Base-by-base conservation (phyloP, 2,329 filamentous ascomycete genomes). In the Fusarium camptoceras region DNA sequence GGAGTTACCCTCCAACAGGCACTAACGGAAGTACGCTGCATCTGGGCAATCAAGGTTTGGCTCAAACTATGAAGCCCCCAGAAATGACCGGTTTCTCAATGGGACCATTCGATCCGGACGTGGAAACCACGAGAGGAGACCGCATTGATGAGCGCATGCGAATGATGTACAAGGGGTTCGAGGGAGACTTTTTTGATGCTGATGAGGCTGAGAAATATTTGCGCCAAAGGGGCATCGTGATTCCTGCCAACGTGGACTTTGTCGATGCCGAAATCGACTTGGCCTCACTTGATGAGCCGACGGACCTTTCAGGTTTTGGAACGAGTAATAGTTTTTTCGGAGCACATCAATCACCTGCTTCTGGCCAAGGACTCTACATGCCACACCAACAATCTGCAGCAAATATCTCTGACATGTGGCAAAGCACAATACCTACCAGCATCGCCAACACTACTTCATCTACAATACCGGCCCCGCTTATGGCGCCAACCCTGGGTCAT, bases 121-220 rank as follows among this genome's bases (percentile, higher is more conserved):
- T 83, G 4, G 80, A 80, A 30, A 71, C 80, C 2, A 77, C 81
- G 2, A 78, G 82, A 20, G 83, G 86, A 27, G 76, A 80, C 8
- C 72, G 79, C 22, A 71, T 89, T 10, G 81, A 84, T 39, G 75
- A 78, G 15, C 81, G 83, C 18, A 82, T 91, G 70, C 81, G 81
- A 22, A 84, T 87, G 68, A 84, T 83, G 41, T 78, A 90, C 10
- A 84, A 86, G 2, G 91, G 88, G 0, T 92, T 90, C 65, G 87
- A 91, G 63, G 92, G 92, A 7, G 88, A 92, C 53, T 96, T 93
- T 83, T 92, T 92, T 71, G 92, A 96, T 75, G 82, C 89, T 0
- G 86, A 92, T 63, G 93, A 96, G 76, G 89, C 94, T 0, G 91
- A 96, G 78, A 84, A 87, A 15, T 96, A 94, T 75, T 81, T 97